A percentile compares a stretch with the other conserved stretches of the same genome.
These are phyloP conservation scores for Phialocephala subalpina DNA, from an alignment of 2,329 filamentous ascomycete genomes.

Conservation along the genomic window DNA sequence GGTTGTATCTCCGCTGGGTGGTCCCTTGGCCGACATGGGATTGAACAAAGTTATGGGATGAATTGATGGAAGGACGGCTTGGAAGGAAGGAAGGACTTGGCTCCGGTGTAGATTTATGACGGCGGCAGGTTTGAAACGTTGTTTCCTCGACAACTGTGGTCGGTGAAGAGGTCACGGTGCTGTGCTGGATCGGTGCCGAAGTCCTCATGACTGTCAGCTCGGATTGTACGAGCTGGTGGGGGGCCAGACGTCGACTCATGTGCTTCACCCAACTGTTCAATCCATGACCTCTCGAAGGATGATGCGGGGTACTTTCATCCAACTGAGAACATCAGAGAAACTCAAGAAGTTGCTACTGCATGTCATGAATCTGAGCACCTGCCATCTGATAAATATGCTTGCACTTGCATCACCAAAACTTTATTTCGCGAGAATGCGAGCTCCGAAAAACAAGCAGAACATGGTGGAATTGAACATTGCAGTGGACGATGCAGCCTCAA, in stretches of 20 bases:
- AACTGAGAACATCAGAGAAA: no score
- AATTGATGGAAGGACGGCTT: no score
- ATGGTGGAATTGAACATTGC: no score
- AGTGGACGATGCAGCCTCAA: no score
- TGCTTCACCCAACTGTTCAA: no score
- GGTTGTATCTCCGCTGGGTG: not conserved
- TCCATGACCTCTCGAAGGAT: no score
- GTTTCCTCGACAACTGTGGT: no score
- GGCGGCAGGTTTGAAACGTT: no score
- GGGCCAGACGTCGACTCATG: not conserved
- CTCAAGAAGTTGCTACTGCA: no score
- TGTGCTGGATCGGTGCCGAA: not conserved
- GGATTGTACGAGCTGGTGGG: not conserved
- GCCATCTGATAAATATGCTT: no score
- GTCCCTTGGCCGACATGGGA: not conserved
- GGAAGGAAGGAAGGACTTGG: not conserved
- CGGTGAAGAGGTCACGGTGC: not conserved
- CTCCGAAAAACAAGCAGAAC: not conserved
- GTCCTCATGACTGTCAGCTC: not conserved
- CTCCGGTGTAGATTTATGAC: not conserved
- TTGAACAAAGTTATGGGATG: not conserved
- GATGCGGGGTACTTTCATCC: no score
- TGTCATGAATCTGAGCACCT: no score
- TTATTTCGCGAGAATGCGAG: not conserved
- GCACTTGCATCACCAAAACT: not conserved